Evolutionary conservation across 345 rosid genomes (phyloP), one percentile per base, ranked within the genome.

Genomic region (Geranium brycei): DNA sequence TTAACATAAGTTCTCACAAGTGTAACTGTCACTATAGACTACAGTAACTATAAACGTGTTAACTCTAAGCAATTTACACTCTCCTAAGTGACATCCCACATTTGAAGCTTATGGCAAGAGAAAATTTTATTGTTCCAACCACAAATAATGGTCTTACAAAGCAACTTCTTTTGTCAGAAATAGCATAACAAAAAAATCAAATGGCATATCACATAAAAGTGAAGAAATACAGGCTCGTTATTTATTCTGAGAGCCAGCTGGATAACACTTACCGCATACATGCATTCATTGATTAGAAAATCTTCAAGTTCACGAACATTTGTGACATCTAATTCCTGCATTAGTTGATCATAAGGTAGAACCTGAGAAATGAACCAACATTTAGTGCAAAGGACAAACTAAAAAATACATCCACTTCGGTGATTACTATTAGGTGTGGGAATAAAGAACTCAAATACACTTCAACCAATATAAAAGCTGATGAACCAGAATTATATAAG

Each of bases 281-380:
- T 90, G 79, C 99, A 90, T 71, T 88, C 99, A 57, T 93, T 89
- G 68, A 91, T 93, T 55, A 93, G 97, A 82, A 93, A 93, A 82
- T 93, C 97, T 74, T 93, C 97, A 68, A 93, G 99, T 71, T 93
- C 92, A 69, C 99, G 95, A 8, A 90, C 95, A 87, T 93, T 93
- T 63, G 81, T 64, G 64, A 93, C 85, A 73, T 90, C 99, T 67
- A 93, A 78, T 76, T 86, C 97, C 72, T 67, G 87, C 97, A 90
- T 90, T 62, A 93, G 82, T 61, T 79, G 79, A 79, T 88, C 85
- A 78, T 93, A 93, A 23, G 87, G 88, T 58, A 93, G 76, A 8
- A 93, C 95, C 99, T 93, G 69, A n/a, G n/a, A 71, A 66, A 60
- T 53, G 14, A 59, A 41, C 32, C 53, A 47, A 47, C 15, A 47